Conservation (phyloP, 345 rosid species). For the Conringia planisiliqua region DNA sequence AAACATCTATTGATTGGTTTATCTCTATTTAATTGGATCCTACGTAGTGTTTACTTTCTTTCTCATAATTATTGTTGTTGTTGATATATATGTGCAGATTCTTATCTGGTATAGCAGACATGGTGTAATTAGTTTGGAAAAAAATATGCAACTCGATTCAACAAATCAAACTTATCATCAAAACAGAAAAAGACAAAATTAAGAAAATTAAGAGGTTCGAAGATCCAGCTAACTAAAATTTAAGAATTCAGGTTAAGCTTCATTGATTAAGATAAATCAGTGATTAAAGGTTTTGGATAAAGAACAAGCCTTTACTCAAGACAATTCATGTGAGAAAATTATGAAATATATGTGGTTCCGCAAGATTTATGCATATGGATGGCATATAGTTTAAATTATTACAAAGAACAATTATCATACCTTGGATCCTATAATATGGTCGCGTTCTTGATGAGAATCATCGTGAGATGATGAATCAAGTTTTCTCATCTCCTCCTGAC, state of each 20-base stretch:
- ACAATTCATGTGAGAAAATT: background rate
- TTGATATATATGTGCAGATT: background rate
- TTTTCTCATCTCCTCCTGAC: constrained; percentile 30
- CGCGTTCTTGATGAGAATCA: constrained; percentile 31
- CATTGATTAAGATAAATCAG: background rate
- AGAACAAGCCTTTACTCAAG: background rate
- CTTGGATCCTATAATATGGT: constrained; percentile 38
- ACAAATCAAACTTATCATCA: background rate
- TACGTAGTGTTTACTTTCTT: background rate
- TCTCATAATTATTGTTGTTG: background rate
- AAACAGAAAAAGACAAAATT: background rate
- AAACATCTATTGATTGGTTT: background rate
- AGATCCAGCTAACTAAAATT: constrained; percentile 4
- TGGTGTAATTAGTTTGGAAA: background rate
- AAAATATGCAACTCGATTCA: background rate
- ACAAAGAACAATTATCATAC: background rate
- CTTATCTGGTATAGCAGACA: background rate
- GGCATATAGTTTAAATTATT: background rate
- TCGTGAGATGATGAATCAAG: constrained; percentile 27
- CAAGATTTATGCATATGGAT: background rate
- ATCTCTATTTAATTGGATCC: background rate
- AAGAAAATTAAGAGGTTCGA: background rate
- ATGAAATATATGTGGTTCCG: background rate
- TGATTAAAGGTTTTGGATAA: background rate
- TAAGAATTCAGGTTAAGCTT: background rate